Evolutionary conservation across 306 rosid genomes (phyloP).

Genomic region (Albizia julibrissin): DNA sequence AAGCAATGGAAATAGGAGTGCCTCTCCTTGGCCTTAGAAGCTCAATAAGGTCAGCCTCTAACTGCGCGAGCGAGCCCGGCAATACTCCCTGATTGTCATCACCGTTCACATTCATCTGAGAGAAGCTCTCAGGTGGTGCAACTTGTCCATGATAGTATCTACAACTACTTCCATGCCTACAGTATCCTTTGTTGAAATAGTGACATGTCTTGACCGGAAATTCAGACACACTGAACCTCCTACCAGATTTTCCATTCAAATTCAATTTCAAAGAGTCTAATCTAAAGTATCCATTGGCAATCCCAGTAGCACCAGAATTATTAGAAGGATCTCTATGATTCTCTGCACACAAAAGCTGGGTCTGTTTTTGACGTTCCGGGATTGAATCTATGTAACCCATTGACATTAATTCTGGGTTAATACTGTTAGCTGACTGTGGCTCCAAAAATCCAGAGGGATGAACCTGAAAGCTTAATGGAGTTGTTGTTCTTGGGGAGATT

Average conservation of each 20-base stretch:
- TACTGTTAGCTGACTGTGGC: background rate
- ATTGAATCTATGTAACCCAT: background rate
- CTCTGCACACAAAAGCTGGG: background rate
- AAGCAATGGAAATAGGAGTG: background rate
- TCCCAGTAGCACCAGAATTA: background rate
- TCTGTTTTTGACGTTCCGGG: background rate
- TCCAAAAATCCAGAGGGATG: background rate
- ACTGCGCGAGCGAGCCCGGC: background rate
- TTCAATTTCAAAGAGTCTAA: background rate
- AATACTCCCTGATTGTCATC: background rate
- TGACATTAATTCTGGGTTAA: background rate
- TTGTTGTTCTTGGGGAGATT: background rate
- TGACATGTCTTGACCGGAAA: background rate
- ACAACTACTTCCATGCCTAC: slow-evolving; percentile 5
- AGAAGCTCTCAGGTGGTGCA: background rate
- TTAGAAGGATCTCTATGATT: background rate
- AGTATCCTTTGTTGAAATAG: background rate
- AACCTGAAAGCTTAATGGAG: background rate
- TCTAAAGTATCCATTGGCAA: background rate
- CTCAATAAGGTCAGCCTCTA: background rate
- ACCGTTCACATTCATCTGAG: background rate
- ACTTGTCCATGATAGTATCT: background rate
- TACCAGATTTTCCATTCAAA: background rate
- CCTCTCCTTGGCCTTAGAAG: background rate
- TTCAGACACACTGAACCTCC: background rate